These are phyloP conservation scores for Pleoardoris graminearum DNA, from an alignment of 2,329 filamentous ascomycete species.

Conservation along the genomic window DNA sequence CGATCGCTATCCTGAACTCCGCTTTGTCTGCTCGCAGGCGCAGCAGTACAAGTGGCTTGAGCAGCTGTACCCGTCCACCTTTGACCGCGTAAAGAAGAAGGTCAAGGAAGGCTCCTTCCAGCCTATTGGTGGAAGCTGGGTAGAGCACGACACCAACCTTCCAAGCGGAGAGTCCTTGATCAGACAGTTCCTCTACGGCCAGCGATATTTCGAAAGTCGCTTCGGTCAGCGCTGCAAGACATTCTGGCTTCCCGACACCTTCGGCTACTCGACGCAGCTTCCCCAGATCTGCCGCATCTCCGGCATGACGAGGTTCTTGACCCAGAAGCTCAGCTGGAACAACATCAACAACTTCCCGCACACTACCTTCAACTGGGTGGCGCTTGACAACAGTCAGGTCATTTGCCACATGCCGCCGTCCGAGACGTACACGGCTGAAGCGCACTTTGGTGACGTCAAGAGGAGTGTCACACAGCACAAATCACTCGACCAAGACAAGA, in stretches of 20 bases:
- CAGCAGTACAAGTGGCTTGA: slow-evolving; percentile 99
- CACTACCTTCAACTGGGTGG: slow-evolving; percentile 98
- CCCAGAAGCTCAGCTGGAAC: slow-evolving; percentile 99
- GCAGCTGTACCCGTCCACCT: slow-evolving; percentile 82
- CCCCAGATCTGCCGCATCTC: slow-evolving; percentile 90
- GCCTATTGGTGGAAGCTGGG: slow-evolving; percentile 96
- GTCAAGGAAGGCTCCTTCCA: slow-evolving; percentile 90
- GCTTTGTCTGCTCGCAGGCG: slow-evolving; percentile 89
- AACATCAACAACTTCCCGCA: slow-evolving; percentile 99
- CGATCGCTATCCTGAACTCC: slow-evolving; percentile 91
- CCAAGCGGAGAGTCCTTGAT: slow-evolving; percentile 93
- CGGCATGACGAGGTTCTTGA: slow-evolving; percentile 97
- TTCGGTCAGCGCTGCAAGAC: slow-evolving; percentile 88
- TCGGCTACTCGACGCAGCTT: slow-evolving; percentile 93
- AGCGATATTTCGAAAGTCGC: slow-evolving; percentile 89
- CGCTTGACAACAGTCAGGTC: slow-evolving; percentile 92
- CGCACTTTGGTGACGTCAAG: slow-evolving; percentile 91
- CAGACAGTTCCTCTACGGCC: slow-evolving; percentile 92
- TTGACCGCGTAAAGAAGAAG: slow-evolving; percentile 87
- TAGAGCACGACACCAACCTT: slow-evolving; percentile 98
- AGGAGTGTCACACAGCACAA: slow-evolving; percentile 92
- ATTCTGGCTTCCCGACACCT: slow-evolving; percentile 98
- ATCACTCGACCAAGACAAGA: slow-evolving; percentile 89
- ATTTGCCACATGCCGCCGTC: slow-evolving; percentile 96
- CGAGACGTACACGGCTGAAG: slow-evolving; percentile 93